Conservation (phyloP, 768 basidiomycete species). For the Wakefieldia striispora region DNA sequence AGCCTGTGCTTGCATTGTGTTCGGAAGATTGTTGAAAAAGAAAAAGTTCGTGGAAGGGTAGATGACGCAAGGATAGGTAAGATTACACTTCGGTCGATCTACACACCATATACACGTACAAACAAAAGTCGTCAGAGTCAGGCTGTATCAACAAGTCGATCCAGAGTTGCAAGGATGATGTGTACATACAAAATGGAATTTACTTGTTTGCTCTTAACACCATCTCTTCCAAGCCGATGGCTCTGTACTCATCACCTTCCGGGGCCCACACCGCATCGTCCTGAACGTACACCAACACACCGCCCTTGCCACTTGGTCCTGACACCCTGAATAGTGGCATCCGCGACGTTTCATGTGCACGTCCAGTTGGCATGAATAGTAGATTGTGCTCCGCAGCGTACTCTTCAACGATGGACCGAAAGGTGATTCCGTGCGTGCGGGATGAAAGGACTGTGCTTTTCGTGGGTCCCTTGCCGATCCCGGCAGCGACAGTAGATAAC, state of each 20-base stretch:
- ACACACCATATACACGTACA: too few relatives aligned
- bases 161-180: background rate
- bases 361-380: conserved; percentile 85
- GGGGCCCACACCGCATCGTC: conserved; percentile 95
- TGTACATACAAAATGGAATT: background rate
- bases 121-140: too few relatives aligned
- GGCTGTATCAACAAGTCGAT: too few relatives aligned
- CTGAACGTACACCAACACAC: conserved; percentile 82
- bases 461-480: conserved; percentile 29
- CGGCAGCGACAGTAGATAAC: conserved; percentile 31
- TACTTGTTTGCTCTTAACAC: conserved; percentile 55
- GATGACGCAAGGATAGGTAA: too few relatives aligned
- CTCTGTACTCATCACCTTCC: conserved; percentile 63
- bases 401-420: conserved; percentile 91
- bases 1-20: conserved; percentile 27
- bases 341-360: conserved; percentile 78
- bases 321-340: conserved; percentile 90
- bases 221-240: conserved; percentile 88
- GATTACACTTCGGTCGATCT: background rate
- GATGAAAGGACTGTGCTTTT: conserved; percentile 41
- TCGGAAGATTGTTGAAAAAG: background rate
- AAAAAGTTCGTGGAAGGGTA: background rate
- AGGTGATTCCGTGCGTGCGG: conserved; percentile 81
- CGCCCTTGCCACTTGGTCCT: conserved; percentile 80
- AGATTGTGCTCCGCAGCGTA: conserved; percentile 82